These are phyloP conservation scores for Kalanchoe fedtschenkoi DNA, from an alignment of 164 flowering plant species.

Conservation along the genomic window DNA sequence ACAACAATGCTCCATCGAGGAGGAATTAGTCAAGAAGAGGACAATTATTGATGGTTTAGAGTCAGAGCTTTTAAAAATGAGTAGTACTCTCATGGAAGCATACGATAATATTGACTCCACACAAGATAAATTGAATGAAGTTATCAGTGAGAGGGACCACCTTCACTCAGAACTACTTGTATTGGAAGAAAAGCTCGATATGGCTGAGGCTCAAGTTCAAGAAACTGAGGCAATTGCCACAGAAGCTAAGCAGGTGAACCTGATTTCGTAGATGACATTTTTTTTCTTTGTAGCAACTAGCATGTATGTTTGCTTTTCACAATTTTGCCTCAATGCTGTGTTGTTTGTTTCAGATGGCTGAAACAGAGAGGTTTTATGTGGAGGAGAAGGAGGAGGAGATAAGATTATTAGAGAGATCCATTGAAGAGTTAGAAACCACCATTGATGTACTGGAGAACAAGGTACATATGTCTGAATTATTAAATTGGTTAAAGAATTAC, in stretches of 20 bases:
- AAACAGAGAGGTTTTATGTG: conserved; percentile 45
- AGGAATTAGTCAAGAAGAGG: conserved; percentile 37
- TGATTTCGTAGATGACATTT: not conserved
- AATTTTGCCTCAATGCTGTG: conserved; percentile 5
- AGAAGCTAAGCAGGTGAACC: conserved; percentile 71
- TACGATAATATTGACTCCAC: conserved; percentile 31
- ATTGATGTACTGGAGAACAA: conserved; percentile 76
- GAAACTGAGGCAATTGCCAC: conserved; percentile 58
- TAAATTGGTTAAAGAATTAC: not conserved
- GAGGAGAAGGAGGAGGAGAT: conserved; percentile 87
- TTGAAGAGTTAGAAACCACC: conserved; percentile 86
- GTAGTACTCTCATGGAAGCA: conserved; percentile 34
- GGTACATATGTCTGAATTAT: conserved; percentile 27
- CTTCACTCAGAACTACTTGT: conserved; percentile 32
- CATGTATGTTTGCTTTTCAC: conserved; percentile 3
- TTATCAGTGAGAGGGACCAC: conserved; percentile 39
- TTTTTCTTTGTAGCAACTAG: not conserved
- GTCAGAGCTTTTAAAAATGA: conserved; percentile 43
- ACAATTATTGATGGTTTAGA: conserved; percentile 42
- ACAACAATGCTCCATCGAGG: conserved; percentile 36
- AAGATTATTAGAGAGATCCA: conserved; percentile 74
- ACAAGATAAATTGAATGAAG: conserved; percentile 33
- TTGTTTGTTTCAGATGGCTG: conserved; percentile 44
- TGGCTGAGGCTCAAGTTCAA: conserved; percentile 40
- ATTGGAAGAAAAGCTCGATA: conserved; percentile 58